A percentile compares a stretch with the other conserved stretches of the same genome.
Conservation (phyloP, 768 basidiomycete genomes). For the Calocera cornea region DNA sequence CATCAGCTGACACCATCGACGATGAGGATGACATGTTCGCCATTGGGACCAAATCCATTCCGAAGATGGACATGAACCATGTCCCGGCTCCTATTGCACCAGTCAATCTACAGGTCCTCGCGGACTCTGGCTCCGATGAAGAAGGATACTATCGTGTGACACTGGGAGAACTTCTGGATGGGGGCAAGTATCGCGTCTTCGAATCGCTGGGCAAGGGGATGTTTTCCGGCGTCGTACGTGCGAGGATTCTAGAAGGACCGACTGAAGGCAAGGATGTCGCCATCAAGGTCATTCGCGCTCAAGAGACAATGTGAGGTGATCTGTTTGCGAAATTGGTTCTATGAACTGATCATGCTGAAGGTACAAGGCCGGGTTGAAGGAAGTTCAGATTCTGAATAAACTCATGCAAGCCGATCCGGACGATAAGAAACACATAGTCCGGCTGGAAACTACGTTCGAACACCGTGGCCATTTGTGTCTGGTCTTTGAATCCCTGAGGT, state of each 20-base stretch:
- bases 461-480: slow-evolving; percentile 93
- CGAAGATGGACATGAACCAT: slow-evolving; percentile 9
- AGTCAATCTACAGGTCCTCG: slow-evolving; percentile 55
- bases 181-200: slow-evolving; percentile 86
- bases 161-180: slow-evolving; percentile 85
- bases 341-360: slow-evolving; percentile 29
- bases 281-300: slow-evolving; percentile 90
- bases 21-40: slow-evolving; percentile 91
- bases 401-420: slow-evolving; percentile 82
- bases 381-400: slow-evolving; percentile 77
- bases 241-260: slow-evolving; percentile 61
- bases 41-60: slow-evolving; percentile 42
- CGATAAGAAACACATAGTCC: slow-evolving; percentile 90
- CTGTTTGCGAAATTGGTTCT: not conserved
- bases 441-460: slow-evolving; percentile 90
- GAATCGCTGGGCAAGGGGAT: slow-evolving; percentile 95
- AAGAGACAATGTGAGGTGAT: slow-evolving; percentile 91
- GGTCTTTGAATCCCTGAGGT: slow-evolving; percentile 92
- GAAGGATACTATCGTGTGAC: slow-evolving; percentile 95
- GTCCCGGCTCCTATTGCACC: slow-evolving; percentile 31
- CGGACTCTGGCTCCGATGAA: slow-evolving; percentile 82
- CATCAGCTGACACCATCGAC: slow-evolving; percentile 14
- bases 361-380: slow-evolving; percentile 90
- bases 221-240: slow-evolving; percentile 94
- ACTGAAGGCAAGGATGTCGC: slow-evolving; percentile 58